Evolutionary conservation across 768 basidiomycete genomes (phyloP), one percentile per base, ranked within the genome.

Genomic region (Lactifluus hygrophoroides): DNA sequence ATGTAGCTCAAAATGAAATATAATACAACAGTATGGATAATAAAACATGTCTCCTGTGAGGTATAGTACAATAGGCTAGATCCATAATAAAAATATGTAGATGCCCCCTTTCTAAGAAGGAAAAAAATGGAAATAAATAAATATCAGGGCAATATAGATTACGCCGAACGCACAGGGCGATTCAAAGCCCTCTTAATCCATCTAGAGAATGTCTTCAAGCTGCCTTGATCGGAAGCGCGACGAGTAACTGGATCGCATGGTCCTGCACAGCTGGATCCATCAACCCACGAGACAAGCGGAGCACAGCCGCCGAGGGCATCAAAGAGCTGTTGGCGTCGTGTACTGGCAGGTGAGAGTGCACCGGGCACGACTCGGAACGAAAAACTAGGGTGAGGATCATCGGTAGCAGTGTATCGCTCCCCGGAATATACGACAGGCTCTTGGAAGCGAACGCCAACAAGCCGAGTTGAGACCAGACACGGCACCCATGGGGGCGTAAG

Each of bases 401-500:
- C 34, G 17, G 21, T 16, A 21, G 27, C 3, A 25, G n/a, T 16
- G 34, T 59, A 59, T 14, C 16, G 32, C 10, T 54, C 52, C 8
- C 58, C 58, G 7, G 46, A 19, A 11, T 13, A 35, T 28, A 59
- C 25, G 23, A 13, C 30, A 14, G 58, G 42, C 27, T 28, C 32
- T 37, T 17, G 14, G 40, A 37, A 59, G 34, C 30, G 52, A 1
- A 50, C 42, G 10, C 58, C 40, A 13, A 32, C 7, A 14, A 13
- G 32, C n/a, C 42, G 52, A 7, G 53, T 44, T 9, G 58, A 59
- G 19, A 50, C 1, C 2, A 59, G 58, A 30, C 17, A 25, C 9
- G 58, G 58, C 30, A 59, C 42, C 53, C 58, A 59, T 25, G 58
- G 53, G 8, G 58, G 40, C 16, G 53, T 49, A 8, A 59, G 47